These are phyloP conservation scores for Beauveria pseudobassiana DNA, from an alignment of 2,329 filamentous ascomycete genomes.

Conservation along the genomic window DNA sequence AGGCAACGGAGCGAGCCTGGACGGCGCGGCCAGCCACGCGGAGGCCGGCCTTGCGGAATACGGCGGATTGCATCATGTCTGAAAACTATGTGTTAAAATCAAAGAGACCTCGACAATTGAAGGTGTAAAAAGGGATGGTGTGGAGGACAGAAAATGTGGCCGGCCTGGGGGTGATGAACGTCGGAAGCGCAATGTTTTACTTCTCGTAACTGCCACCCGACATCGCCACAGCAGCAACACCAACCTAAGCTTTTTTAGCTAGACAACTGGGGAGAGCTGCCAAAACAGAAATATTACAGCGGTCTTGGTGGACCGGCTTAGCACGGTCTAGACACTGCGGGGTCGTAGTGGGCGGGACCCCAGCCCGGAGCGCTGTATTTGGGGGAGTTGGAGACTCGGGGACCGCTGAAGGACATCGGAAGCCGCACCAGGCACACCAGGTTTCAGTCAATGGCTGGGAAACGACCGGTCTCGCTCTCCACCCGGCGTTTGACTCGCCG, in stretches of 20 bases:
- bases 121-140: slow-evolving; percentile 6
- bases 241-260: background rate
- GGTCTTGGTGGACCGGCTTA: slow-evolving; percentile 1
- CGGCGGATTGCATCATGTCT: slow-evolving; percentile 26
- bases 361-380: background rate
- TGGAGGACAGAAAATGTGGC: background rate
- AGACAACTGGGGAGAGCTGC: background rate
- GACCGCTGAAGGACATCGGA: background rate
- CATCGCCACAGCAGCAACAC: background rate
- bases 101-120: slow-evolving; percentile 14
- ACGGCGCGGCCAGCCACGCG: slow-evolving; percentile 22
- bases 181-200: slow-evolving; percentile 3
- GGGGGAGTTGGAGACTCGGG: slow-evolving; percentile 1
- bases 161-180: background rate
- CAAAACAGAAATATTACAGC: background rate
- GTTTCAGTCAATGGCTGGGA: slow-evolving; percentile 3
- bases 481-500: slow-evolving; percentile 2
- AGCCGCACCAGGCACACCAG: background rate
- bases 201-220: slow-evolving; percentile 3
- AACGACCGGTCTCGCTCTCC: slow-evolving; percentile 1
- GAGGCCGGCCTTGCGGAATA: slow-evolving; percentile 26
- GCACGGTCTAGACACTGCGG: slow-evolving; percentile 3
- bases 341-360: background rate
- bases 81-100: background rate
- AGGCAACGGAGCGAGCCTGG: slow-evolving; percentile 35